These are phyloP conservation scores for Chrysoporthe puriensis DNA, from an alignment of 2,329 filamentous ascomycete genomes.

Conservation along the genomic window DNA sequence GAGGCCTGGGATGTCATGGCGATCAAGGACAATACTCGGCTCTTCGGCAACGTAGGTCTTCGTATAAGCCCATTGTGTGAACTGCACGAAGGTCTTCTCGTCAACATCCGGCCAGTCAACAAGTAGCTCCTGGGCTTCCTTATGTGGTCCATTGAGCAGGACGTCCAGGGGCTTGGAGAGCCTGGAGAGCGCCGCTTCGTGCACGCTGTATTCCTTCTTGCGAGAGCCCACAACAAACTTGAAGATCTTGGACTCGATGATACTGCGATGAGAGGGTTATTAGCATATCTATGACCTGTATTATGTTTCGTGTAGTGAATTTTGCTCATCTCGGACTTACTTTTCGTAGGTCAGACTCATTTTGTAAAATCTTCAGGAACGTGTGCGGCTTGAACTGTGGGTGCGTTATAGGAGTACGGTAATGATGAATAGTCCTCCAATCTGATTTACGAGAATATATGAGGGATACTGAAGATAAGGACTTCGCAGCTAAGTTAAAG, in stretches of 20 bases:
- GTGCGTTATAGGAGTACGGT: background rate
- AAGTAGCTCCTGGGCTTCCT: slow-evolving; percentile 24
- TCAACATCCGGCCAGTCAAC: slow-evolving; percentile 30
- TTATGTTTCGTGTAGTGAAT: no score
- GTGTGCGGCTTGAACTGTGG: background rate
- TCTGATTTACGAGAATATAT: background rate
- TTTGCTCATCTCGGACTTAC: background rate
- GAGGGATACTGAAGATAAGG: no score
- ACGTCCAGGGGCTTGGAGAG: slow-evolving; percentile 25
- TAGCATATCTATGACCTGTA: background rate
- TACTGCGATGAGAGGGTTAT: background rate
- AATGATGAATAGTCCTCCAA: background rate
- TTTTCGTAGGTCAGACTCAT: background rate
- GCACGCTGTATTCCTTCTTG: slow-evolving; percentile 12
- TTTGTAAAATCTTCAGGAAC: background rate
- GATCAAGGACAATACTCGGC: slow-evolving; percentile 17
- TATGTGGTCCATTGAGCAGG: slow-evolving; percentile 23
- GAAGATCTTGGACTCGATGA: slow-evolving; percentile 18
- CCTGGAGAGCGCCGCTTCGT: slow-evolving; percentile 9
- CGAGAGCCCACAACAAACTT: slow-evolving; percentile 16
- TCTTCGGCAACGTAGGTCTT: slow-evolving; percentile 21
- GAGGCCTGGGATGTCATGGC: background rate
- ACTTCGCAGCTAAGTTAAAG: no score
- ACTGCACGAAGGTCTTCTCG: slow-evolving; percentile 26
- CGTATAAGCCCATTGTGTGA: slow-evolving; percentile 29